Evolutionary conservation across 1,284 basidiomycete species (phyloP), one percentile per base, ranked within the genome.

Genomic region (Anthracocystis panici-leucophaei): DNA sequence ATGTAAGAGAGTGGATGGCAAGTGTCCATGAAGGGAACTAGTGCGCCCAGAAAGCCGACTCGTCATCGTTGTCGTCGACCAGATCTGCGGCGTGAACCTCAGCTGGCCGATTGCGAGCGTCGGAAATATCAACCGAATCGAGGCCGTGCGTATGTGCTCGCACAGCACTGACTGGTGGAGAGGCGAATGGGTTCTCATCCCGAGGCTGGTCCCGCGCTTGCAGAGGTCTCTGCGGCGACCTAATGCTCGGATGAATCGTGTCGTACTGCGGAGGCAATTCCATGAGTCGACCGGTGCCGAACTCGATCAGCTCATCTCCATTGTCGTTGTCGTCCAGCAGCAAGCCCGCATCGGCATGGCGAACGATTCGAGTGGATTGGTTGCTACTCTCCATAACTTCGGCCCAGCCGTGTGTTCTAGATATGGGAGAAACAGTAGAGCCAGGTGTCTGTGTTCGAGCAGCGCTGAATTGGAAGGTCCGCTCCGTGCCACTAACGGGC

Each of bases 261-360:
- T 79, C 75, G 50, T 81, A 81, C 61, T 79, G 70, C 25, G 79
- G 79, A 5, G 79, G 79, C 18, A 81, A 56, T 54, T 81, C 79
- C 53, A 79, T 69, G 35, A 77, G 14, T 18, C 63, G 65, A 16
- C 59, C 64, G 0, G 44, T 50, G 14, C 54, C 55, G 1, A 66
- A 51, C 21, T 61, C 54, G 35, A 68, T 65, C 16, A 57, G 54
- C 45, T 69, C 78, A 40, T 76, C 78, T n/a, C 71, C 78, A 29
- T 76, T 57, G 38, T 68, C 56, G n/a, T 60, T 61, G 58, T 81
- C 76, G 60, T 80, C 78, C n/a, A 81, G 50, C 40, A 81, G 46
- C 20, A 80, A 55, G 7, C 79, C 79, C 0, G 78, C 79, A 35
- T 81, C 79, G 14, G 75, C 54, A 40, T 81, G 79, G 14, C 70